Percentiles rank a stretch among this genome's conserved stretches.
Evolutionary conservation across 495 filamentous ascomycete genomes (phyloP).

Genomic region (Penicillium egyptiacum): DNA sequence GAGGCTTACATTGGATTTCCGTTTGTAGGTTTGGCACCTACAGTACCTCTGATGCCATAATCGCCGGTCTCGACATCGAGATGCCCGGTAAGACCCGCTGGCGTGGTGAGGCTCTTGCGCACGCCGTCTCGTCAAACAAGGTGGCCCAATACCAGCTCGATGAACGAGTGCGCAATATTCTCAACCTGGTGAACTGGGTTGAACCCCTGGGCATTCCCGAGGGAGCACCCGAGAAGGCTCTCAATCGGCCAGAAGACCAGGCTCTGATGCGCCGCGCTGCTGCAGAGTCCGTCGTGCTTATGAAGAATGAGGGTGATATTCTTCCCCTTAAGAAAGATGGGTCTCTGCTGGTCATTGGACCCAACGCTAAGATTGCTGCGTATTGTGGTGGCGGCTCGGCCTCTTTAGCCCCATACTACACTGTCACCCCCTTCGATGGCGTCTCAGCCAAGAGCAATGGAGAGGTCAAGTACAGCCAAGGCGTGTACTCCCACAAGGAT

Average conservation of each 20-base stretch:
- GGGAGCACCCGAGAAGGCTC: constrained; percentile 59
- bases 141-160: constrained; percentile 58
- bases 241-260: constrained; percentile 65
- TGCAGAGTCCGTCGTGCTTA: constrained; percentile 69
- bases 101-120: constrained; percentile 59
- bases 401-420: constrained; percentile 77
- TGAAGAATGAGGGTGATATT: constrained; percentile 70
- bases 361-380: constrained; percentile 73
- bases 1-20: neutral
- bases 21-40: constrained; percentile 58
- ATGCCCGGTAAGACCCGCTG: constrained; percentile 72
- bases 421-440: constrained; percentile 65
- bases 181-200: constrained; percentile 63
- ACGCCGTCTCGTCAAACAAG: constrained; percentile 61
- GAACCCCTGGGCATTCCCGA: constrained; percentile 60
- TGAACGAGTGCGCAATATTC: constrained; percentile 60
- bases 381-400: constrained; percentile 82
- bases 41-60: constrained; percentile 62
- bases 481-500: constrained; percentile 61
- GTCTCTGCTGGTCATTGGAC: constrained; percentile 74
- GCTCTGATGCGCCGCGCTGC: constrained; percentile 65
- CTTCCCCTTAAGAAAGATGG: constrained; percentile 65
- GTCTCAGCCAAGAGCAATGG: constrained; percentile 55
- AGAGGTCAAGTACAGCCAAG: constrained; percentile 47
- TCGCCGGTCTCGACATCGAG: constrained; percentile 71